Percentiles rank a stretch among this genome's conserved stretches.
phyloP scores from a whole-genome alignment of 495 filamentous ascomycete species.

The Acidomyces sp. region DNA sequence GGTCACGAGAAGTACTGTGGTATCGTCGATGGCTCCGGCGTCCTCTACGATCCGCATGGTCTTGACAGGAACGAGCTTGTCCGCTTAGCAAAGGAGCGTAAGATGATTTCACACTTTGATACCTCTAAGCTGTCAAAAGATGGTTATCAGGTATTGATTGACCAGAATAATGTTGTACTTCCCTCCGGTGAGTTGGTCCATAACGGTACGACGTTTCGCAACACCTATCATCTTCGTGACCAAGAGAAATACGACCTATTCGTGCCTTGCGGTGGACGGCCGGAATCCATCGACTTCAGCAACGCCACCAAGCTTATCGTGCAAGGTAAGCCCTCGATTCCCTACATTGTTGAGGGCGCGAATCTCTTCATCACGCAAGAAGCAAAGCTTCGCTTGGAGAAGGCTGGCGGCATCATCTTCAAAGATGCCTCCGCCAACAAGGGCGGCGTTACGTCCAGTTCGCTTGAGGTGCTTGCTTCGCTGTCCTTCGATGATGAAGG shows the following conservation, averaged over 20 bases:
- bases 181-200: conserved; percentile 73
- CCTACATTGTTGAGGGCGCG: conserved; percentile 94
- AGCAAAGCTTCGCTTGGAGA: conserved; percentile 85
- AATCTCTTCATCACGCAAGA: conserved; percentile 99
- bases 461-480: conserved; percentile 85
- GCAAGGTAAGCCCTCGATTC: conserved; percentile 69
- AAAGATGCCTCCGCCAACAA: conserved; percentile 99
- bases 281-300: conserved; percentile 88
- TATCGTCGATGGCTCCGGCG: conserved; percentile 89
- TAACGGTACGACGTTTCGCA: conserved; percentile 92
- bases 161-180: conserved; percentile 73
- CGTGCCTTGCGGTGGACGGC: conserved; percentile 91
- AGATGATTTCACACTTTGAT: conserved; percentile 85
- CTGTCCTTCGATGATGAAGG: conserved; percentile 81
- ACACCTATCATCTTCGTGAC: conserved; percentile 83
- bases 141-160: conserved; percentile 86
- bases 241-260: conserved; percentile 69
- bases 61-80: conserved; percentile 71
- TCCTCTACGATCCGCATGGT: conserved; percentile 84
- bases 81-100: conserved; percentile 71
- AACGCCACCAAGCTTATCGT: conserved; percentile 71
- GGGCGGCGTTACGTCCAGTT: conserved; percentile 96
- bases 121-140: conserved; percentile 68
- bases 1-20: conserved; percentile 87
- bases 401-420: conserved; percentile 84